Base-by-base conservation (phyloP, 139 green algal species). In the Tetradesmus lagerheimii region DNA sequence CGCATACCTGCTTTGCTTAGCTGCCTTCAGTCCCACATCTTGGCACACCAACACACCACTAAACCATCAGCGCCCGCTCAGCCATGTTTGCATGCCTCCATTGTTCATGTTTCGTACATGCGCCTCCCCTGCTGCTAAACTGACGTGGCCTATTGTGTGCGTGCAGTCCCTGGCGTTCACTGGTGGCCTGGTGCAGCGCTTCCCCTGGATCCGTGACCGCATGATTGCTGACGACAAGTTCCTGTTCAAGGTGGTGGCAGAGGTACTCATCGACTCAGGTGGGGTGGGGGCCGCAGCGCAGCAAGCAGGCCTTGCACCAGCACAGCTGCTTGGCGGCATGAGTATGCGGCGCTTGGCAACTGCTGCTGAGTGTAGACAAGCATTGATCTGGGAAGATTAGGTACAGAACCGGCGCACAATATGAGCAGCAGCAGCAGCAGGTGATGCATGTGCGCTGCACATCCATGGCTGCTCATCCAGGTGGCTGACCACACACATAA, bases 211-310 rank as follows among this genome's bases (percentile, higher is more conserved):
- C 39, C 95, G 97, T 18, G 94, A 99, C 91, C 95, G 97, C 74
- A 92, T 99, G 75, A 94, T 99, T 25, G 92, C 93, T 2, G 97
- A 99, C 91, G 92, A 92, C 12, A 86, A 96, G 20, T 99, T 98
- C 91, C 92, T 99, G 20, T 99, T 98, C 94, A 98, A 98, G 83
- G 92, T 98, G 11, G 83, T 96, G n/a, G 94, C 92, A 4, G 97
- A 99, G 94, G 91, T 99, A 1, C 31, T 92, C 5, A 99, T 99
- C 53, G 98, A 99, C 85, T 97, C 96, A 89, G 96, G 95, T 97
- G 67, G 35, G 88, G 1, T 78, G 67, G 67, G 64, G 64, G 34
- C n/a, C n/a, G 64, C 31, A 41, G 74, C 3, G 76, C 34, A 9
- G 76, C 5, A 4, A 31, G 38, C 38, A 53, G 4, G 35, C 15